Conservation (phyloP, 495 filamentous ascomycete species). For the Penicillium angulare region DNA sequence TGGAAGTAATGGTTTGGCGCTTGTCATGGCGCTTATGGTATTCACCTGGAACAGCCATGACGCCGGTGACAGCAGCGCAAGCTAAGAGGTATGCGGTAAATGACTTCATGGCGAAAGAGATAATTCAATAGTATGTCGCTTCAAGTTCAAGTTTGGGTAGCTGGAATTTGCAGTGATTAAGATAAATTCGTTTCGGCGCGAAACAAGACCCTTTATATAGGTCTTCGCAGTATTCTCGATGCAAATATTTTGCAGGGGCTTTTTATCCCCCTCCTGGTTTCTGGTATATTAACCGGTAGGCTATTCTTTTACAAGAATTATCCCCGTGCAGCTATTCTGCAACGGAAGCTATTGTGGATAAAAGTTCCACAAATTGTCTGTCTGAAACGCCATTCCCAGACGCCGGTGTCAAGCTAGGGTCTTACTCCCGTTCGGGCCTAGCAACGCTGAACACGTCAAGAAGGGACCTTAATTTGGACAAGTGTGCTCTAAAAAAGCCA, state of each 20-base stretch:
- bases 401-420: background rate
- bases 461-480: background rate
- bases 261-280: no score
- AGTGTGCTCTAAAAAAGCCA: background rate
- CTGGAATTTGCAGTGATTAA: no score
- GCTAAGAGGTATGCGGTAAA: background rate
- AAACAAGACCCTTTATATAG: no score
- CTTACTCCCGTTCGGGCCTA: background rate
- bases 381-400: background rate
- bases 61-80: background rate
- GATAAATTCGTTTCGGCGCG: no score
- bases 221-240: no score
- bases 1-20: constrained; percentile 4
- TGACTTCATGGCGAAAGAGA: background rate
- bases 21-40: constrained; percentile 3
- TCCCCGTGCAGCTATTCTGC: background rate
- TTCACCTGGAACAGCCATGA: background rate
- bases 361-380: constrained; percentile 1
- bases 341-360: background rate
- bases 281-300: constrained; percentile 3
- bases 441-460: background rate
- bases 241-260: no score
- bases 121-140: background rate
- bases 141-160: background rate
- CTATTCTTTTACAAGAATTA: background rate